Evolutionary conservation across 2,329 filamentous ascomycete genomes (phyloP).

Genomic region (Fulvia fulva): DNA sequence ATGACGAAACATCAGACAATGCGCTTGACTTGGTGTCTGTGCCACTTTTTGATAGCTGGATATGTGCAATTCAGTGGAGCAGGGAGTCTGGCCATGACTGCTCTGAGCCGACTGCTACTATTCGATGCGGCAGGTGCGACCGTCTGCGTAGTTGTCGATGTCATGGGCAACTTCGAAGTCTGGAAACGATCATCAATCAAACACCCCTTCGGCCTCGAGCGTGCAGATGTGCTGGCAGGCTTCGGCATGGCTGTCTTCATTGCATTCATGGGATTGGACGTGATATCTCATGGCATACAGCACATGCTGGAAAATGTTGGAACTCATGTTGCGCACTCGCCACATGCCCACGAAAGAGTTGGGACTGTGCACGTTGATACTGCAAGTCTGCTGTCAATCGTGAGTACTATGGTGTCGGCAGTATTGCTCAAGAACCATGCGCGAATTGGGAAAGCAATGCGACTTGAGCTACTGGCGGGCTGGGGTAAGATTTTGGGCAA

Average conservation of each 20-base stretch:
- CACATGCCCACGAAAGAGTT: conserved; percentile 57
- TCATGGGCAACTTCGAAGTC: conserved; percentile 93
- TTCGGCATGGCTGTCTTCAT: conserved; percentile 95
- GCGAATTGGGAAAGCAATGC: conserved; percentile 87
- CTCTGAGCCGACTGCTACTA: conserved; percentile 86
- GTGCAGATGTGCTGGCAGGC: conserved; percentile 88
- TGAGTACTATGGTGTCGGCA: conserved; percentile 78
- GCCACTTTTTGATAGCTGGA: conserved; percentile 76
- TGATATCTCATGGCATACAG: conserved; percentile 89
- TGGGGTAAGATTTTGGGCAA: conserved; percentile 87
- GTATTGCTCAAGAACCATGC: conserved; percentile 86
- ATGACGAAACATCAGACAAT: conserved; percentile 85
- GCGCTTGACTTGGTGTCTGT: conserved; percentile 82
- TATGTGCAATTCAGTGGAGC: conserved; percentile 83
- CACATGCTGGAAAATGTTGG: conserved; percentile 78
- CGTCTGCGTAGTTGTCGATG: conserved; percentile 86
- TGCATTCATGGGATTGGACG: conserved; percentile 94
- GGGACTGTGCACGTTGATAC: conserved; percentile 74
- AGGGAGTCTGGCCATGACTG: conserved; percentile 84
- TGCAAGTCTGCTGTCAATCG: conserved; percentile 75
- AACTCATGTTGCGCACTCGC: conserved; percentile 64
- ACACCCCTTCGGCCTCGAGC: conserved; percentile 85
- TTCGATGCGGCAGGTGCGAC: conserved; percentile 92
- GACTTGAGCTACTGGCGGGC: conserved; percentile 74
- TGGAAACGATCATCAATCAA: conserved; percentile 91